phyloP scores from a whole-genome alignment of 768 basidiomycete genomes.

The Phaffia australis region DNA sequence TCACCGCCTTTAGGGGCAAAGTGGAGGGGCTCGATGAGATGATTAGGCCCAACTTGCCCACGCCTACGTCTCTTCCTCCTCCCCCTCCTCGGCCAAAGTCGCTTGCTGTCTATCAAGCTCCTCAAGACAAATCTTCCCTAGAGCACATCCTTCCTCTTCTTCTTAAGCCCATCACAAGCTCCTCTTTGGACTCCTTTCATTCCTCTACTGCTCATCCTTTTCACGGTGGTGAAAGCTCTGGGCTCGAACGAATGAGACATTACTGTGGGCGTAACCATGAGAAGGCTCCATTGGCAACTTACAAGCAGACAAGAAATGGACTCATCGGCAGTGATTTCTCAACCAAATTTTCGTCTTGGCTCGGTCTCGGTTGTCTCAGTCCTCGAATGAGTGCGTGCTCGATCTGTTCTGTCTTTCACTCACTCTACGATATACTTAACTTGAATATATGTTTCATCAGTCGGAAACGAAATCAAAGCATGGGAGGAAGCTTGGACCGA shows the following conservation, averaged over 20 bases:
- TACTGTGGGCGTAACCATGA: slow-evolving; percentile 33
- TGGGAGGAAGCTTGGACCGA: slow-evolving; percentile 19
- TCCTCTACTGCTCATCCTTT: slow-evolving; percentile 36
- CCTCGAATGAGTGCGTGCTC: slow-evolving; percentile 26
- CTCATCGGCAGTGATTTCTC: slow-evolving; percentile 41
- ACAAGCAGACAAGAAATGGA: slow-evolving; percentile 42
- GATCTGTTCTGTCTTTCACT: too few species aligned
- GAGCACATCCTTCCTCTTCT: slow-evolving; percentile 9
- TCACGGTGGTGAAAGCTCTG: slow-evolving; percentile 36
- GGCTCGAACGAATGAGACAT: slow-evolving; percentile 35
- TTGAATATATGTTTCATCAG: background rate
- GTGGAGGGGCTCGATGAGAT: slow-evolving; percentile 39
- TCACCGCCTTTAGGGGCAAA: slow-evolving; percentile 41
- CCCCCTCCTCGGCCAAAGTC: slow-evolving; percentile 16
- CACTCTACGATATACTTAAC: background rate
- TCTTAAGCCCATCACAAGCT: background rate
- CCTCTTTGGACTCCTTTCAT: background rate
- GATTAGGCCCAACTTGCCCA: slow-evolving; percentile 34
- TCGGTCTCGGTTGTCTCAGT: slow-evolving; percentile 38
- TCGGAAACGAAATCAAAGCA: slow-evolving; percentile 5
- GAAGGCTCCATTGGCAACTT: slow-evolving; percentile 31
- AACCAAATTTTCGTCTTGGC: slow-evolving; percentile 41
- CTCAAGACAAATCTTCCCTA: background rate
- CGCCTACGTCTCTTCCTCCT: slow-evolving; percentile 25
- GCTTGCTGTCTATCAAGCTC: background rate